Evolutionary conservation across 192 early-diverging fungal species (phyloP).

Genomic region (Linnemannia hyalina): DNA sequence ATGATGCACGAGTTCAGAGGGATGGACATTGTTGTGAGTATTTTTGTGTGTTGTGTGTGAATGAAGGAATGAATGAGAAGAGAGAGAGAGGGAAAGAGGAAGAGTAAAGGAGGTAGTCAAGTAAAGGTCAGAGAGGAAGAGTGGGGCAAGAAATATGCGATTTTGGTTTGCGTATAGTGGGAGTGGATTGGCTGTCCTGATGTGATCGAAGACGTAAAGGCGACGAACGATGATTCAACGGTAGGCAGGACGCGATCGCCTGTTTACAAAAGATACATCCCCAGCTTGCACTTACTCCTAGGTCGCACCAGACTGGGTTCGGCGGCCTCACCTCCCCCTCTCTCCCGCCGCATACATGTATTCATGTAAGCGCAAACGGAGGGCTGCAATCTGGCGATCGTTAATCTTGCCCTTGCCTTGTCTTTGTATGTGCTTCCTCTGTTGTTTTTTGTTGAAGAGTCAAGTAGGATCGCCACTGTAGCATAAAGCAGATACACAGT

Average conservation of each 20-base stretch:
- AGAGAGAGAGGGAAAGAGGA: not conserved
- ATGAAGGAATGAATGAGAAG: slow-evolving; percentile 14
- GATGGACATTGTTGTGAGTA: slow-evolving; percentile 27
- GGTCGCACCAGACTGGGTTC: not conserved
- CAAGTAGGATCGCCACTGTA: no score
- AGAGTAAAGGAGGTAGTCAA: not conserved
- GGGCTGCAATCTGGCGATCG: no score
- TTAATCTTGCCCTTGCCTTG: no score
- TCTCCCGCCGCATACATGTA: no score
- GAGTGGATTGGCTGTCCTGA: not conserved
- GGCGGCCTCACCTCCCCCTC: no score
- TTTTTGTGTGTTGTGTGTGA: slow-evolving; percentile 17
- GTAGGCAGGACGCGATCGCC: not conserved
- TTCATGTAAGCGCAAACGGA: no score
- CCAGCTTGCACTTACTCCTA: not conserved
- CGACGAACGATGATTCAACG: not conserved
- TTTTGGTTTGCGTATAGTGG: not conserved
- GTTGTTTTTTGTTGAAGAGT: no score
- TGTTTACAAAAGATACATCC: not conserved
- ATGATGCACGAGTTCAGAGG: slow-evolving; percentile 46
- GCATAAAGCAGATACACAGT: no score
- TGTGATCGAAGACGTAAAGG: slow-evolving; percentile 1
- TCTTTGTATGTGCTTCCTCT: no score
- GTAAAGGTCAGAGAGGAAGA: not conserved
- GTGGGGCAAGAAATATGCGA: not conserved